These are phyloP conservation scores for Mucor circinelloides DNA, from an alignment of 371 early-diverging fungal species.

Conservation along the genomic window DNA sequence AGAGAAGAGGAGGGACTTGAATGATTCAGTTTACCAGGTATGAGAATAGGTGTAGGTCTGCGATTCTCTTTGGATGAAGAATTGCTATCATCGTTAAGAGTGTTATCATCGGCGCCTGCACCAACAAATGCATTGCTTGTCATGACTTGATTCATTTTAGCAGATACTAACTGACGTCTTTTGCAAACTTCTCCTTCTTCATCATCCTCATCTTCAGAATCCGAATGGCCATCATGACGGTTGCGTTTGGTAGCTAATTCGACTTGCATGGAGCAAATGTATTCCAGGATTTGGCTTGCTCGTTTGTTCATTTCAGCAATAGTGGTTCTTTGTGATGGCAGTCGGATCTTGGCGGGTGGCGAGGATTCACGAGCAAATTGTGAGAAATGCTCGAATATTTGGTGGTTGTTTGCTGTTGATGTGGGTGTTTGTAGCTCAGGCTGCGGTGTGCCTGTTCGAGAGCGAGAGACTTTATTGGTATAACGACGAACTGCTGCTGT, in stretches of 20 bases:
- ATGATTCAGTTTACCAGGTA: constrained; percentile 29
- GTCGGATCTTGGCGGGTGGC: constrained; percentile 49
- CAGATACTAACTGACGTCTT: constrained; percentile 14
- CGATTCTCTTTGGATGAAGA: constrained; percentile 4
- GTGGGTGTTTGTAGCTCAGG: constrained; percentile 26
- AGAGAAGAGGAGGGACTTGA: constrained; percentile 31
- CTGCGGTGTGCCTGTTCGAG: constrained; percentile 29
- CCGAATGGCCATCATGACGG: constrained; percentile 3
- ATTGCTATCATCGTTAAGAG: background rate
- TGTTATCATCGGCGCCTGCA: constrained; percentile 1
- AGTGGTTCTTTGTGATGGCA: constrained; percentile 49
- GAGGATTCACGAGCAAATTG: constrained; percentile 23
- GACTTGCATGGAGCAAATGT: constrained; percentile 56
- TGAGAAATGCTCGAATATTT: constrained; percentile 22
- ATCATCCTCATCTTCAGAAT: constrained; percentile 17
- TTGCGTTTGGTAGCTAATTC: constrained; percentile 38
- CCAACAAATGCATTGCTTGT: constrained; percentile 4
- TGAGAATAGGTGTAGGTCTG: constrained; percentile 32
- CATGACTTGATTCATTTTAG: constrained; percentile 22
- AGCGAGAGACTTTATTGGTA: constrained; percentile 7
- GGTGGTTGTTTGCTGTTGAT: constrained; percentile 4
- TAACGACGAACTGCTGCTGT: constrained; percentile 8
- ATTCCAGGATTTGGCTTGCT: constrained; percentile 58
- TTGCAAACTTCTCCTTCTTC: constrained; percentile 11
- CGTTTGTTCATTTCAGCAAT: constrained; percentile 62